Base-by-base conservation (phyloP, 768 basidiomycete genomes). In the Cyclocybe aegerita region DNA sequence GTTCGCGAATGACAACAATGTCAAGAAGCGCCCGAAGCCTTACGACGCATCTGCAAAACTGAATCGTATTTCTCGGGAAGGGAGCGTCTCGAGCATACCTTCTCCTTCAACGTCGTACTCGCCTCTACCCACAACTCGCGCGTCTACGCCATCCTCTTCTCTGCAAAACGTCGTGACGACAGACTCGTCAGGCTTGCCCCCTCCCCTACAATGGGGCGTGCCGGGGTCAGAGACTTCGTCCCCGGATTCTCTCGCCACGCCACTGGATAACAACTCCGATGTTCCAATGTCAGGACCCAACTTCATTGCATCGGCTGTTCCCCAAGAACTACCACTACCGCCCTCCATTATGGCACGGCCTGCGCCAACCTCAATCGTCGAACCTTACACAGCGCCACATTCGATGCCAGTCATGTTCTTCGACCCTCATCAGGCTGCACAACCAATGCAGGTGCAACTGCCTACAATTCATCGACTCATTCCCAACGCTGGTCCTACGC, bases 391-490 rank as follows among this genome's bases (percentile, higher is more conserved):
- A 34, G 61, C 65, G 11, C 64, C 67, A 8, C 62, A 63, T 38
- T 58, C 67, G 1, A 71, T 84, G 59, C 78, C 83, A 7, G 81
- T 79, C 65, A 71, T 86, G 69, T 85, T 86, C 63, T 85, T 85
- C 60, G 77, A 82, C 49, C 67, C 79, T 33, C 62, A 69, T 48
- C 75, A 79, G 53, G 67, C 76, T 15, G 70, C 79, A 14, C 71
- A 80, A 54, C 59, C 75, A 33, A 51, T 76, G 51, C 73, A 78
- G 52, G 63, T 79, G 52, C 81, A 80, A 46, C 69, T 79, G 35
- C 90, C 91, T 9, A 86, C 78, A 40, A 93, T 94, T 49, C 90
- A 92, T 60, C 83, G 90, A 5, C 80, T 94, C 36, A 92, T 94
- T 56, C 92, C 92, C 1, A 81, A 84, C 47, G 77, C 80, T 52